phyloP scores from a whole-genome alignment of 129 eudicot genomes.

The Pulicaria dysenterica region DNA sequence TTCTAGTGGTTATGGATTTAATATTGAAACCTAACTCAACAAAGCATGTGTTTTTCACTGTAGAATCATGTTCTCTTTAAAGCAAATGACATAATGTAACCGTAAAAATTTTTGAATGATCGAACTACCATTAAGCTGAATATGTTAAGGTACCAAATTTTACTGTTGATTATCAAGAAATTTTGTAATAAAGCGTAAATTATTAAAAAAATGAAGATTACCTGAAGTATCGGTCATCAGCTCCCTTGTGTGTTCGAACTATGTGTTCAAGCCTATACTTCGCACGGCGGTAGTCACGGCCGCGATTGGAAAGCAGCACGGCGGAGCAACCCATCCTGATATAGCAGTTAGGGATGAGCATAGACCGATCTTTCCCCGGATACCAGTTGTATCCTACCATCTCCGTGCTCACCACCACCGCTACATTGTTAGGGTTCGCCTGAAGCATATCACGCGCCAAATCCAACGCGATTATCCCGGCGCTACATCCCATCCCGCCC shows the following conservation, averaged over 20 bases:
- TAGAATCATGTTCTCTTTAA: no score
- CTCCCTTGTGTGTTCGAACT: constrained; percentile 94
- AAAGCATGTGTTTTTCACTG: no score
- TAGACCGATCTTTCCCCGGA: constrained; percentile 83
- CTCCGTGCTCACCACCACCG: constrained; percentile 92
- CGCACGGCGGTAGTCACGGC: constrained; percentile 78
- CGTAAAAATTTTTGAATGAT: no score
- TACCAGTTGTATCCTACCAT: constrained; percentile 98
- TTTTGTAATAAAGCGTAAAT: background rate
- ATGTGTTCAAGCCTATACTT: constrained; percentile 91
- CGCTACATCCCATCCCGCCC: constrained; percentile 99
- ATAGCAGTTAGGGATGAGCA: constrained; percentile 93
- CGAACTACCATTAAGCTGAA: no score
- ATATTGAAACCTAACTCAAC: no score
- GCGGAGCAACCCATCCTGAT: constrained; percentile 99
- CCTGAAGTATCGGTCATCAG: constrained; percentile 93
- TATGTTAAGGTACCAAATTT: no score
- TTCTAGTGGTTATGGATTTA: no score
- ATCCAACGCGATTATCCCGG: constrained; percentile 81
- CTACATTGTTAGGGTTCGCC: constrained; percentile 90
- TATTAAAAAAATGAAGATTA: constrained; percentile 2
- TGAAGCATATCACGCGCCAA: constrained; percentile 95
- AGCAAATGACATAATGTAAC: no score
- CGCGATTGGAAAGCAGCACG: constrained; percentile 76
- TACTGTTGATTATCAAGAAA: no score